Percentiles rank a stretch among this genome's conserved stretches.
Evolutionary conservation across 192 early-diverging fungal species (phyloP).

Genomic region (Linnemannia schmuckeri): DNA sequence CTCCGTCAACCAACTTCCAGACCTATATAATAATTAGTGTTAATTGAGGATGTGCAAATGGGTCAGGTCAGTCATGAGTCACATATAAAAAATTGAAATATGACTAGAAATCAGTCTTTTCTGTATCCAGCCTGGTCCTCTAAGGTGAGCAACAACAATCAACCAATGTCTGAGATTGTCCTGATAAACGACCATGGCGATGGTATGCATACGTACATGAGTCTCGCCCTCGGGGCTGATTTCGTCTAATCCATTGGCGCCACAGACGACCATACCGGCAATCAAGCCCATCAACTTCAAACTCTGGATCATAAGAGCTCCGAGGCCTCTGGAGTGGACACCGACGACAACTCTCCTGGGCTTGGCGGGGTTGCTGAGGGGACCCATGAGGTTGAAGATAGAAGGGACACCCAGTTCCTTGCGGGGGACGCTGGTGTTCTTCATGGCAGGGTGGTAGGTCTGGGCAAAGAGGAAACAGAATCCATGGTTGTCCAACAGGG

Average conservation of each 20-base stretch:
- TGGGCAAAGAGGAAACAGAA: slow-evolving; percentile 97
- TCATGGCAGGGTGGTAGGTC: slow-evolving; percentile 93
- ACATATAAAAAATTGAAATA: slow-evolving; percentile 1
- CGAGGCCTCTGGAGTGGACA: slow-evolving; percentile 86
- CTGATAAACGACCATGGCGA: neutral
- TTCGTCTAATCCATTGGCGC: slow-evolving; percentile 92
- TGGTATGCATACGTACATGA: slow-evolving; percentile 64
- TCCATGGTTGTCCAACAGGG: slow-evolving; percentile 70
- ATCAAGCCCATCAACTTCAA: slow-evolving; percentile 82
- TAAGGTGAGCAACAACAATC: neutral
- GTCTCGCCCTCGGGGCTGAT: slow-evolving; percentile 91
- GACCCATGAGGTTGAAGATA: slow-evolving; percentile 95
- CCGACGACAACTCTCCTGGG: slow-evolving; percentile 90
- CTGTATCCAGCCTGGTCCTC: neutral
- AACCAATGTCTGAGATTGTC: neutral
- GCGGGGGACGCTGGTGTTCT: slow-evolving; percentile 76
- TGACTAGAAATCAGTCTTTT: neutral
- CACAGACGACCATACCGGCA: slow-evolving; percentile 92
- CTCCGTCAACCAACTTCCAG: slow-evolving; percentile 81
- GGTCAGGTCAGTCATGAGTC: neutral
- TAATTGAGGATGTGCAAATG: neutral
- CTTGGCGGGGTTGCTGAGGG: slow-evolving; percentile 89
- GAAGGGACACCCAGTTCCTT: slow-evolving; percentile 94
- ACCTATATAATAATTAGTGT: slow-evolving; percentile 51
- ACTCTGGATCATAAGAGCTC: slow-evolving; percentile 86